A percentile compares a stretch with the other conserved stretches of the same genome.
Evolutionary conservation across 345 rosid genomes (phyloP).

Genomic region (Hypericum perforatum): DNA sequence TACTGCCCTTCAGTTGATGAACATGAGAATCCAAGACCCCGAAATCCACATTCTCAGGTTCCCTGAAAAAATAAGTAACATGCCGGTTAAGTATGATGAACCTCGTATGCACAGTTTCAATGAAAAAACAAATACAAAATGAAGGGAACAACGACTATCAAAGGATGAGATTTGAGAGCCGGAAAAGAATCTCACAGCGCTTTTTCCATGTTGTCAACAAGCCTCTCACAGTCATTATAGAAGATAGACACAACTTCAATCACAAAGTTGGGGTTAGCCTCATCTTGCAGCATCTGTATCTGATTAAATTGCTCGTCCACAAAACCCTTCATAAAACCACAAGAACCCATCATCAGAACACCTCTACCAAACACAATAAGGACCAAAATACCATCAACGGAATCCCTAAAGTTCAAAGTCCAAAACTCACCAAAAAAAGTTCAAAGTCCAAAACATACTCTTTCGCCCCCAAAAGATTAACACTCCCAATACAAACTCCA

Average conservation of each 20-base stretch:
- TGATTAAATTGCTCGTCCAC: constrained; percentile 75
- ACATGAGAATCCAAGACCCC: constrained; percentile 63
- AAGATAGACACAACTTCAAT: constrained; percentile 62
- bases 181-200: constrained; percentile 46
- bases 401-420: too few species aligned
- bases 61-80: constrained; percentile 27
- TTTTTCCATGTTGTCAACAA: constrained; percentile 48
- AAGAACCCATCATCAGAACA: constrained; percentile 14
- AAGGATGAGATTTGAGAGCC: background rate
- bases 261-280: constrained; percentile 63
- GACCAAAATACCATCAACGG: too few species aligned
- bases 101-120: too few species aligned
- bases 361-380: too few species aligned
- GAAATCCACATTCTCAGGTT: constrained; percentile 47
- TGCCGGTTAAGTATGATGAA: constrained; percentile 5
- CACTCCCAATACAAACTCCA: too few species aligned
- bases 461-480: too few species aligned
- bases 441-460: too few species aligned
- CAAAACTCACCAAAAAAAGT: too few species aligned
- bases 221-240: constrained; percentile 73
- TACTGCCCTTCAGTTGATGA: constrained; percentile 94
- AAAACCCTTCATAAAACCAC: constrained; percentile 31
- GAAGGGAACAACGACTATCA: background rate
- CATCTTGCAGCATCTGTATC: constrained; percentile 80
- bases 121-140: background rate